phyloP scores from a whole-genome alignment of 2,329 filamentous ascomycete species.

The Penicillium paneum region DNA sequence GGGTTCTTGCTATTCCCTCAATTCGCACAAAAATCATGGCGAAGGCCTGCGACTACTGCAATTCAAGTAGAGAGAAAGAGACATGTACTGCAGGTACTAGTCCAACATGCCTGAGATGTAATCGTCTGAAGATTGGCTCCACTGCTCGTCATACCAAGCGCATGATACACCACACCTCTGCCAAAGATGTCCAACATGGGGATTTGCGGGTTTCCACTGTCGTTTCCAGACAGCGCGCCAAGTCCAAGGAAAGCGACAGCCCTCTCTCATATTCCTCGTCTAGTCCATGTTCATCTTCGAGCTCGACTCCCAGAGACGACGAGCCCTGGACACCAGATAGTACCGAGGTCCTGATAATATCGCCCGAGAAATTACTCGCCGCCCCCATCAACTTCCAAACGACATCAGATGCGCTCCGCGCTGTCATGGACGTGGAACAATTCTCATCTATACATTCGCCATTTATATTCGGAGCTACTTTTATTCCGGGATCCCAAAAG shows the following conservation, averaged over 20 bases:
- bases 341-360: conserved; percentile 2
- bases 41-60: conserved; percentile 21
- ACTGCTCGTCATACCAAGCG: conserved; percentile 18
- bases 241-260: conserved; percentile 3
- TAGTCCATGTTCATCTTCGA: conserved; percentile 8
- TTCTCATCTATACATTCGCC: conserved; percentile 22
- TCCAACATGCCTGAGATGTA: conserved; percentile 19
- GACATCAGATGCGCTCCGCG: conserved; percentile 18
- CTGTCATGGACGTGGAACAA: conserved; percentile 18
- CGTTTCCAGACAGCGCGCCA: conserved; percentile 3
- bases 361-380: conserved; percentile 20
- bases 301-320: conserved; percentile 1
- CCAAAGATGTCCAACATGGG: conserved; percentile 14
- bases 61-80: conserved; percentile 20
- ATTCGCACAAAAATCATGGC: conserved; percentile 35
- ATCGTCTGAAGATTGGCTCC: conserved; percentile 19
- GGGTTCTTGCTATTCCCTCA: neutral
- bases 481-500: conserved; percentile 16
- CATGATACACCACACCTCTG: conserved; percentile 15
- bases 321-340: conserved; percentile 4
- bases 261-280: conserved; percentile 6
- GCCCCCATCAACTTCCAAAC: conserved; percentile 13
- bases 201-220: conserved; percentile 18
- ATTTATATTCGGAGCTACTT: conserved; percentile 20
- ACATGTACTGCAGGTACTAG: conserved; percentile 17